Evolutionary conservation across 352 stramenopile species (phyloP), one percentile per base, ranked within the genome.

Genomic region (Pythium sukuiense): DNA sequence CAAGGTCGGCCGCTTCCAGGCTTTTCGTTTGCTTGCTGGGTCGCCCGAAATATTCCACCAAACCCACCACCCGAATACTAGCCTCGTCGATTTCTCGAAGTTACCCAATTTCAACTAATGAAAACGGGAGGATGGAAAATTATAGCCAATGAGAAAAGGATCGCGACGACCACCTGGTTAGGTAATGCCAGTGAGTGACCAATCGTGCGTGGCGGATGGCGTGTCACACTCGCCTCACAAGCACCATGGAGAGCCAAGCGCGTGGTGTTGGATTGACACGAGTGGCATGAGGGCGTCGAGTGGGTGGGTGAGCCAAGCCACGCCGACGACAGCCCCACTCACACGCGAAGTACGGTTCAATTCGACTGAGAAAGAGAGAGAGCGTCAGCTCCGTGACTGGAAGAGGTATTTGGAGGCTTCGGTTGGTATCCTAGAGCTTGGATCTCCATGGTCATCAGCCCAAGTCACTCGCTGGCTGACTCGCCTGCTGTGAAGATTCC

Each of bases 101-200:
- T 49, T 67, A 39, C 41, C 18, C 1, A 13, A 9, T 64, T 60
- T 60, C 18, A n/a, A 24, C 61, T 54, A 67, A 52, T 52, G 0
- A 4, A 52, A 18, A 62, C 55, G 3, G 20, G 55, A 27, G 3
- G 16, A 3, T 18, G 20, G 0, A 13, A 13, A 20, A 20, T 24
- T 41, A 13, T 55, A 35, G 33, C 54, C 61, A 67, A 62, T 67
- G 7, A 52, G 2, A 49, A 39, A n/a, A 49, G 27, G 59, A 54
- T 54, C 45, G 45, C 45, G 24, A 27, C 27, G 26, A 39, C 27
- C 59, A 27, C 20, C n/a, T 20, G 20, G 61, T 67, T 67, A 67
- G 53, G 41, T 67, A 67, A 67, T 58, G 61, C 45, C 45, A 61
- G 52, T 57, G 54, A 56, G 61, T 67, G 61, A 58, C 53, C 61